A percentile compares a stretch with the other conserved stretches of the same genome.
These are phyloP conservation scores for Aspergillus panamensis DNA, from an alignment of 495 filamentous ascomycete species.

Conservation along the genomic window DNA sequence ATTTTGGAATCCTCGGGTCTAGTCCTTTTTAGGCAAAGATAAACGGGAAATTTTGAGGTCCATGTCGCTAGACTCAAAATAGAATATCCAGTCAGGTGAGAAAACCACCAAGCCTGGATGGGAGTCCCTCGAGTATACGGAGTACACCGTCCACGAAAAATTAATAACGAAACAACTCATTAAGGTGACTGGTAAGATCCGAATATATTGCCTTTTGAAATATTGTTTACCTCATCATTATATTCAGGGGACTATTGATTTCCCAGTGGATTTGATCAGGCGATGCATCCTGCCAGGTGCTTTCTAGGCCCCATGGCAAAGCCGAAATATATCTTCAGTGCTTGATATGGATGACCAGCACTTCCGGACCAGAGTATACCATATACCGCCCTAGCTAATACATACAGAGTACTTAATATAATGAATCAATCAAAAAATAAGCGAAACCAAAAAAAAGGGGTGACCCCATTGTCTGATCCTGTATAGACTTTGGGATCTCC, in stretches of 20 bases:
- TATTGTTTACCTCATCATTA: neutral
- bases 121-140: too few relatives aligned
- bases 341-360: neutral
- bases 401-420: neutral
- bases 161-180: slow-evolving; percentile 8
- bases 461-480: neutral
- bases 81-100: neutral
- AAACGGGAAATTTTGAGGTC: slow-evolving; percentile 14
- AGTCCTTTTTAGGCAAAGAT: slow-evolving; percentile 29
- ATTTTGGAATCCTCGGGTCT: slow-evolving; percentile 24
- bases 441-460: neutral
- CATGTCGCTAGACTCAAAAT: neutral
- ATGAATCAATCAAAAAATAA: neutral
- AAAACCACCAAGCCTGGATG: too few relatives aligned
- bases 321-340: neutral
- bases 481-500: slow-evolving; percentile 1
- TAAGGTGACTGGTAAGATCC: slow-evolving; percentile 18
- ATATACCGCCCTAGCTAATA: neutral
- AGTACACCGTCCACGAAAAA: neutral
- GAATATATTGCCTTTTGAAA: slow-evolving; percentile 6
- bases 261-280: too few relatives aligned
- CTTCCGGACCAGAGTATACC: neutral
- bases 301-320: neutral
- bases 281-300: too few relatives aligned
- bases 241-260: slow-evolving; percentile 7